A percentile compares a stretch with the other conserved stretches of the same genome.
Evolutionary conservation across 768 basidiomycete genomes (phyloP).

Genomic region (Russula dissimulans): DNA sequence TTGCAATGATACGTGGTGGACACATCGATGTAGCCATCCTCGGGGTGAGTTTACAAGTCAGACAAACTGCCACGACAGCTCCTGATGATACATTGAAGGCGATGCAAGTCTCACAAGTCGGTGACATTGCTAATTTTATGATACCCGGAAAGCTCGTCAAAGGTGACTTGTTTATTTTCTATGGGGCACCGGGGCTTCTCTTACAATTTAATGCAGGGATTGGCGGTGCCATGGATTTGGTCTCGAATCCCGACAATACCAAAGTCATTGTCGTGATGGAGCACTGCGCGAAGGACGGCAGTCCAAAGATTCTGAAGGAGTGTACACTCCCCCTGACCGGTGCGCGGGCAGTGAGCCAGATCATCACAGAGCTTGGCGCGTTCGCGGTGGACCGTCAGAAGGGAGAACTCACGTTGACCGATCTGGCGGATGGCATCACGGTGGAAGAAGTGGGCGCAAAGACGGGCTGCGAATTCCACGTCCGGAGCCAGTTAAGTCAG

Average conservation of each 20-base stretch:
- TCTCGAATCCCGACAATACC: conserved; percentile 92
- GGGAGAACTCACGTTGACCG: conserved; percentile 65
- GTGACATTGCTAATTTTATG: conserved; percentile 98
- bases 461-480: conserved; percentile 77
- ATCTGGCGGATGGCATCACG: conserved; percentile 76
- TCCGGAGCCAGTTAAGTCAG: conserved; percentile 40
- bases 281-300: conserved; percentile 83
- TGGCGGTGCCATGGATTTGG: conserved; percentile 94
- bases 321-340: conserved; percentile 86
- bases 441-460: conserved; percentile 79
- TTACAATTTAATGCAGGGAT: conserved; percentile 46
- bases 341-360: conserved; percentile 77
- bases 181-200: background rate
- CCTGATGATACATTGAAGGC: conserved; percentile 41
- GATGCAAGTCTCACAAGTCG: conserved; percentile 89
- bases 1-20: conserved; percentile 96
- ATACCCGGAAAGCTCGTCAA: conserved; percentile 91
- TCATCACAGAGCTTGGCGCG: conserved; percentile 88
- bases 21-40: conserved; percentile 92
- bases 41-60: conserved; percentile 49
- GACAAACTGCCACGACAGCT: background rate
- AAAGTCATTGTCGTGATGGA: conserved; percentile 88
- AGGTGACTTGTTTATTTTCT: conserved; percentile 31
- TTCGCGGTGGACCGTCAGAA: conserved; percentile 77
- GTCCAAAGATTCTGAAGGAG: conserved; percentile 75